Conservation (phyloP, 306 rosid genomes). For the Morella rubra region DNA sequence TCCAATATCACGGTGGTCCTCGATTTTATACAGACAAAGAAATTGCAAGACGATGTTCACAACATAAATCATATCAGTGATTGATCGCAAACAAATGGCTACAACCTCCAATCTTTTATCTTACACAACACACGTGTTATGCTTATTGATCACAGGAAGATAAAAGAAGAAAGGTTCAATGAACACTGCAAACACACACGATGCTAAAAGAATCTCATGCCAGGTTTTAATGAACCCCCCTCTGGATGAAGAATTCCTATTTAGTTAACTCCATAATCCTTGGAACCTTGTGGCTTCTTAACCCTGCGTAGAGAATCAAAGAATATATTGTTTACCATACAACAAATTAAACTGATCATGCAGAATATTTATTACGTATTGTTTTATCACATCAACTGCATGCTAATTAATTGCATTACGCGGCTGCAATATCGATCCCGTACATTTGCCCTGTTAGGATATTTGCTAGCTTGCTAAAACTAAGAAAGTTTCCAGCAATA, state of each 20-base stretch:
- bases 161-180: slow-evolving; percentile 90
- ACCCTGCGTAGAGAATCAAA: slow-evolving; percentile 52
- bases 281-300: slow-evolving; percentile 52
- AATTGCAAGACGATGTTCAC: slow-evolving; percentile 80
- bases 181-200: slow-evolving; percentile 79
- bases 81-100: slow-evolving; percentile 73
- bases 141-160: slow-evolving; percentile 67
- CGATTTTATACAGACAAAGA: slow-evolving; percentile 76
- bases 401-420: too few relatives aligned
- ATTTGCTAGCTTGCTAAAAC: too few relatives aligned
- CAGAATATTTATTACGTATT: too few relatives aligned
- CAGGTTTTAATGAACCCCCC: slow-evolving; percentile 83
- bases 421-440: too few relatives aligned
- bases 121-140: slow-evolving; percentile 55
- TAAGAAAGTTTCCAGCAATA: too few relatives aligned
- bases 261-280: slow-evolving; percentile 31
- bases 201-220: slow-evolving; percentile 80
- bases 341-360: too few relatives aligned
- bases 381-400: too few relatives aligned
- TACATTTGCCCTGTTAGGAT: too few relatives aligned
- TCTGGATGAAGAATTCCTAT: slow-evolving; percentile 79
- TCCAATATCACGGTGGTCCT: slow-evolving; percentile 83
- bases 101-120: slow-evolving; percentile 66
- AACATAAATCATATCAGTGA: slow-evolving; percentile 78
- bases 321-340: too few relatives aligned